Evolutionary conservation across 2,329 filamentous ascomycete genomes (phyloP).

Genomic region (Cryphonectria parasitica): DNA sequence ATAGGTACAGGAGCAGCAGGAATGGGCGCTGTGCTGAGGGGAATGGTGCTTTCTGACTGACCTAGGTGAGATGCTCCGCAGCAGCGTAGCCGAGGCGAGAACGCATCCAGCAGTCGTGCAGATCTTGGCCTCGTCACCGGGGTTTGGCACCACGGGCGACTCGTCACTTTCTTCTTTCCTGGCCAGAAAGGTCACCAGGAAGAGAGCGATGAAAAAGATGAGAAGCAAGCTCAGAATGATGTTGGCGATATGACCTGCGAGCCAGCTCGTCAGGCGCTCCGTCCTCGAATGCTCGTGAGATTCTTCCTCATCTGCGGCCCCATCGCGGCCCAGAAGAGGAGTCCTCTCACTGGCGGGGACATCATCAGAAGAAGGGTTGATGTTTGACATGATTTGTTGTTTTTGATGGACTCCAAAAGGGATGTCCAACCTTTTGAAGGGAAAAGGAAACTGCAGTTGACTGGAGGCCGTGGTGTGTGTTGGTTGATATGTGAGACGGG

Average conservation of each 20-base stretch:
- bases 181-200: constrained; percentile 9
- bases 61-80: constrained; percentile 29
- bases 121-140: constrained; percentile 18
- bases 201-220: constrained; percentile 21
- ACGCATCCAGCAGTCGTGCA: constrained; percentile 29
- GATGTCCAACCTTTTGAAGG: background rate
- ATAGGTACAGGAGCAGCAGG: constrained; percentile 32
- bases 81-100: constrained; percentile 27
- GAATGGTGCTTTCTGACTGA: background rate
- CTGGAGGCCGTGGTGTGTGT: background rate
- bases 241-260: constrained; percentile 19
- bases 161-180: background rate
- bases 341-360: constrained; percentile 23
- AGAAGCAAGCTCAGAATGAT: constrained; percentile 21
- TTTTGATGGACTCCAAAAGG: background rate
- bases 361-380: background rate
- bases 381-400: background rate
- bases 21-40: background rate
- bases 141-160: background rate
- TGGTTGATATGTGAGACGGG: background rate
- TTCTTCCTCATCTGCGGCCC: constrained; percentile 4
- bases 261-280: constrained; percentile 17
- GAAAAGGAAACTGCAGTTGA: background rate
- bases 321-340: constrained; percentile 26
- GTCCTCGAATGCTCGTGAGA: constrained; percentile 2